Evolutionary conservation across 140 eudicot species (phyloP).

Genomic region (Stevia rebaudiana): DNA sequence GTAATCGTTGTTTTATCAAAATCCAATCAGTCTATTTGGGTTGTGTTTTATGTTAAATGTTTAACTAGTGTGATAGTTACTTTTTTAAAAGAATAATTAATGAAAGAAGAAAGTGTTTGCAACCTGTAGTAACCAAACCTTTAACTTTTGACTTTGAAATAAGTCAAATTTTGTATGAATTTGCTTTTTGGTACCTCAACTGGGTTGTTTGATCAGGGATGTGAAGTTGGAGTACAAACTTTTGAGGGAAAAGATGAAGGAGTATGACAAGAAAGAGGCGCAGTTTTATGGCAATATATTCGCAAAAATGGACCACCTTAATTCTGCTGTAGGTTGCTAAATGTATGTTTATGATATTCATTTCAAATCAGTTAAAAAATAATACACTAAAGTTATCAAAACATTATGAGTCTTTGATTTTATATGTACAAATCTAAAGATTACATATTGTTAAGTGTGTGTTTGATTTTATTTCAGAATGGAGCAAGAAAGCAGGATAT

Average conservation of each 20-base stretch:
- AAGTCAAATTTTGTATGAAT: neutral
- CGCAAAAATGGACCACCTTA: constrained; percentile 41
- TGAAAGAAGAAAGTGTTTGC: neutral
- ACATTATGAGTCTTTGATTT: neutral
- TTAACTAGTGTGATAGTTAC: neutral
- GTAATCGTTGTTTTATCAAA: neutral
- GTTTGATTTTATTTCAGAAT: constrained; percentile 12
- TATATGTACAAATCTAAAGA: neutral
- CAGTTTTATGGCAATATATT: constrained; percentile 69
- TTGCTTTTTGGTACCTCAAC: neutral
- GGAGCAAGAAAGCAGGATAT: constrained; percentile 18
- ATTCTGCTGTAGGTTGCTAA: constrained; percentile 25
- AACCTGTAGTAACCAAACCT: neutral
- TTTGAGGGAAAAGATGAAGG: constrained; percentile 61
- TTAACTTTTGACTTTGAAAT: neutral
- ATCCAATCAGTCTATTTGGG: neutral
- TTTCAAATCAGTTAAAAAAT: neutral
- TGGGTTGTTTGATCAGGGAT: constrained; percentile 35
- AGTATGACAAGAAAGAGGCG: constrained; percentile 65
- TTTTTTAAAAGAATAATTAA: neutral
- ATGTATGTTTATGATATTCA: neutral
- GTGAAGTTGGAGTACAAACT: constrained; percentile 73
- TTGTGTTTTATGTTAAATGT: neutral
- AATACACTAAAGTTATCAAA: neutral
- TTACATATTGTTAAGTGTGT: neutral